A percentile compares a stretch with the other conserved stretches of the same genome.
These are phyloP conservation scores for Pachysandra terminalis DNA, from an alignment of 164 flowering plant species.

Conservation along the genomic window DNA sequence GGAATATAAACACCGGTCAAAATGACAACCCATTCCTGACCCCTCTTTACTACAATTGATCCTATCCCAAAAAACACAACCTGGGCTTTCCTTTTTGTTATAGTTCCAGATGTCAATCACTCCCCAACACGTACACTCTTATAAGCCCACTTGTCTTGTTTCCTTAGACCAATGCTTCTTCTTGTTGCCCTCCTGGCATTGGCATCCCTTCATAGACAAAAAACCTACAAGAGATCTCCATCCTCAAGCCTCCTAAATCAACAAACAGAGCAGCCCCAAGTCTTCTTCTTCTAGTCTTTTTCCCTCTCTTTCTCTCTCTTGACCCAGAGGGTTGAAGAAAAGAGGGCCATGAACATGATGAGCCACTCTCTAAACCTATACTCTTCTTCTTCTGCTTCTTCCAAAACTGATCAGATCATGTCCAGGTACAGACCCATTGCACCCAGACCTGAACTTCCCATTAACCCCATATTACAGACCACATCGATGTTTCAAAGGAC, in stretches of 20 bases:
- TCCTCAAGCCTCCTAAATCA: too few relatives aligned
- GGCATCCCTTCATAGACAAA: not conserved
- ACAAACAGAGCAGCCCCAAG: too few relatives aligned
- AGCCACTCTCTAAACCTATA: conserved; percentile 44
- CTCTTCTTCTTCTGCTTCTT: conserved; percentile 25
- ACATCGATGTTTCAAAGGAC: conserved; percentile 30
- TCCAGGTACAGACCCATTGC: conserved; percentile 93
- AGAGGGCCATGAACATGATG: conserved; percentile 35
- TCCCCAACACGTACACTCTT: conserved; percentile 59
- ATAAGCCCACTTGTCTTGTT: conserved; percentile 43
- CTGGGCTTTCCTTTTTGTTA: not conserved
- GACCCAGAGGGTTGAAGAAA: too few relatives aligned
- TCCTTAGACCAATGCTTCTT: conserved; percentile 18
- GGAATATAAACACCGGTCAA: not conserved
- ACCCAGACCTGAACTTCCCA: conserved; percentile 64
- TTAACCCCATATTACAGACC: conserved; percentile 10
- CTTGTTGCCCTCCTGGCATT: conserved; percentile 28
- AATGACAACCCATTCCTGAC: not conserved
- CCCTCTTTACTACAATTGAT: conserved; percentile 17
- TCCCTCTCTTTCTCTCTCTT: not conserved
- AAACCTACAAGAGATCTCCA: too few relatives aligned
- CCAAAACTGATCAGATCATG: conserved; percentile 84
- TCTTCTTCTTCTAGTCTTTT: not conserved
- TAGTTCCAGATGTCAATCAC: conserved; percentile 33
- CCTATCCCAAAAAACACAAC: not conserved